phyloP scores from a whole-genome alignment of 1,284 basidiomycete genomes.

The Exobasidium rhododendri region DNA sequence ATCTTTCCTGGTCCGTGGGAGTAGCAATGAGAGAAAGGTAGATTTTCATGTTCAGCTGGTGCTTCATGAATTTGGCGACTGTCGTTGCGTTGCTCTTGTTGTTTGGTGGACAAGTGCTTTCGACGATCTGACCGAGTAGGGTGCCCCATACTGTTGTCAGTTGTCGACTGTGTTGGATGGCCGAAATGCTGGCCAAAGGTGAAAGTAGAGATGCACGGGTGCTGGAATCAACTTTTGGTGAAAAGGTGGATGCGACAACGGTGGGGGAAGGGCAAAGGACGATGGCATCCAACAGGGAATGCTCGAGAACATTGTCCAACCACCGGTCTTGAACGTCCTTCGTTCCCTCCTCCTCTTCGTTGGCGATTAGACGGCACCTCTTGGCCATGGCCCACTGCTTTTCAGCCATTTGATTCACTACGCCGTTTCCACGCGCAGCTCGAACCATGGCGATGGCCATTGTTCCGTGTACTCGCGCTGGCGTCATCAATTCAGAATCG shows the following conservation, averaged over 20 bases:
- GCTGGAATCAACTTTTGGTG: conserved; percentile 3
- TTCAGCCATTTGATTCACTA: conserved; percentile 26
- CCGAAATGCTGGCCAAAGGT: conserved; percentile 34
- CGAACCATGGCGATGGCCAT: conserved; percentile 33
- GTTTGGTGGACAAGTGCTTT: conserved; percentile 26
- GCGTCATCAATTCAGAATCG: conserved; percentile 15
- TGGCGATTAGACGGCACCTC: conserved; percentile 17
- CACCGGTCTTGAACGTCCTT: conserved; percentile 17
- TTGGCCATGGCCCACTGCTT: conserved; percentile 27
- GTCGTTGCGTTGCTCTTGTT: not conserved
- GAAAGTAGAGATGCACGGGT: conserved; percentile 22
- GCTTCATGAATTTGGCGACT: conserved; percentile 17
- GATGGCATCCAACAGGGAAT: conserved; percentile 31
- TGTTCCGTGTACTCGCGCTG: conserved; percentile 25
- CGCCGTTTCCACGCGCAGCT: conserved; percentile 26
- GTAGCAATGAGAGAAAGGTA: conserved; percentile 26
- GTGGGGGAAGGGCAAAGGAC: conserved; percentile 23
- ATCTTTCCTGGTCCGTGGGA: conserved; percentile 16
- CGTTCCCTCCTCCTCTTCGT: conserved; percentile 7
- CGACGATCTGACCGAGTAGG: conserved; percentile 33
- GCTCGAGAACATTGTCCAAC: conserved; percentile 34
- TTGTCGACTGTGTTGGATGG: conserved; percentile 34
- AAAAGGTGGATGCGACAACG: conserved; percentile 13
- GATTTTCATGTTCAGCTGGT: conserved; percentile 16
- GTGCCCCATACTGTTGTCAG: conserved; percentile 36